These are phyloP conservation scores for Tuber magnatum DNA, from an alignment of 495 filamentous ascomycete genomes.

Conservation along the genomic window DNA sequence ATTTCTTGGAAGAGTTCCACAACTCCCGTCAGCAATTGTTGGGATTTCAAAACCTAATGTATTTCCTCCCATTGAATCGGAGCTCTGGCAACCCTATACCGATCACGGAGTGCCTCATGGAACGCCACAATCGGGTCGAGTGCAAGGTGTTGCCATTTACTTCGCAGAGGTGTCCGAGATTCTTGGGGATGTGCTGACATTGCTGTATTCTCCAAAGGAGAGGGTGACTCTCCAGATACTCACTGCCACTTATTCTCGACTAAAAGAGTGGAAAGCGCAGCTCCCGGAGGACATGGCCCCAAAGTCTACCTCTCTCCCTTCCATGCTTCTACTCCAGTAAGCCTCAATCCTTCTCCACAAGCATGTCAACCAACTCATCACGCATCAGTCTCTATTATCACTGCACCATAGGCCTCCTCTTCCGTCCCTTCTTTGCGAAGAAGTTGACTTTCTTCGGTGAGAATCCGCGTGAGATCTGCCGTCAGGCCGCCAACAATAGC, in stretches of 20 bases:
- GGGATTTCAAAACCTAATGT: slow-evolving; percentile 32
- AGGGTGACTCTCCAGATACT: slow-evolving; percentile 54
- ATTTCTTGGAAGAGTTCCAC: slow-evolving; percentile 56
- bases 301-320: slow-evolving; percentile 54
- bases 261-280: slow-evolving; percentile 55
- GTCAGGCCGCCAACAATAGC: slow-evolving; percentile 56
- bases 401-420: slow-evolving; percentile 56
- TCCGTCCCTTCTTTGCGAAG: slow-evolving; percentile 59
- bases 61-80: slow-evolving; percentile 25
- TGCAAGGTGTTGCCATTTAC: slow-evolving; percentile 37
- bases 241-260: slow-evolving; percentile 52
- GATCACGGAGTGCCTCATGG: slow-evolving; percentile 9
- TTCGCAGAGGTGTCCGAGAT: slow-evolving; percentile 62
- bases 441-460: slow-evolving; percentile 52
- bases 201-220: slow-evolving; percentile 56
- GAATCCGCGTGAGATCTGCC: slow-evolving; percentile 58
- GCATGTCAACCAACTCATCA: slow-evolving; percentile 20
- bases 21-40: slow-evolving; percentile 47
- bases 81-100: slow-evolving; percentile 29
- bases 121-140: slow-evolving; percentile 19
- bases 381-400: slow-evolving; percentile 57
- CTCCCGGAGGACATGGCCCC: slow-evolving; percentile 55
- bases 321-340: slow-evolving; percentile 59
- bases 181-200: slow-evolving; percentile 57
- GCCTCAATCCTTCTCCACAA: slow-evolving; percentile 38